These are phyloP conservation scores for Prunus campanulata DNA, from an alignment of 306 rosid species.

Conservation along the genomic window DNA sequence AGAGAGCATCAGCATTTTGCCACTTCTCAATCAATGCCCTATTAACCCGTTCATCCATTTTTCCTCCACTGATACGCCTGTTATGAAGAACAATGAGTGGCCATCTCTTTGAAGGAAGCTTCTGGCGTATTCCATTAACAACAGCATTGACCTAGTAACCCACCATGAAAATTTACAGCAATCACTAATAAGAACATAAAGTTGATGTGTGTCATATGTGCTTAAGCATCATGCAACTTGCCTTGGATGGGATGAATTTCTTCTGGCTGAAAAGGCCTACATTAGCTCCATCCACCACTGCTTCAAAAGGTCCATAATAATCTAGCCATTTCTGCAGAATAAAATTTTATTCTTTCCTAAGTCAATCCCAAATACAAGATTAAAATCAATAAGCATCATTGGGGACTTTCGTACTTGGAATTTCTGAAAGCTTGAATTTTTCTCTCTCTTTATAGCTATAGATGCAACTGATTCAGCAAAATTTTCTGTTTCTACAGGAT, in stretches of 20 bases:
- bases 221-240: constrained; percentile 39
- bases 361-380: constrained; percentile 18
- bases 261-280: constrained; percentile 74
- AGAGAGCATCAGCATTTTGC: constrained; percentile 75
- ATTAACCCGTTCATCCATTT: constrained; percentile 61
- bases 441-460: constrained; percentile 67
- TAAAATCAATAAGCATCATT: constrained; percentile 13
- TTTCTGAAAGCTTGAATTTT: constrained; percentile 62
- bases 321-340: constrained; percentile 86
- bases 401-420: constrained; percentile 66
- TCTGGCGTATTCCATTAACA: constrained; percentile 68
- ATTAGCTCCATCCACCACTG: constrained; percentile 94
- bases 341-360: constrained; percentile 15
- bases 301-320: constrained; percentile 89
- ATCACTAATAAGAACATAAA: constrained; percentile 1
- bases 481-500: constrained; percentile 78
- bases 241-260: constrained; percentile 76
- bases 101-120: constrained; percentile 76
- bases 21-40: constrained; percentile 72
- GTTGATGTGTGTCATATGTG: neutral
- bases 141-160: constrained; percentile 62
- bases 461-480: constrained; percentile 88
- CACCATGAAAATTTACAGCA: constrained; percentile 14
- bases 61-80: constrained; percentile 66
- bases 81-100: constrained; percentile 87